A percentile compares a stretch with the other conserved stretches of the same genome.
Evolutionary conservation across 2,329 filamentous ascomycete genomes (phyloP).

Genomic region (Blumeriella jaapii): DNA sequence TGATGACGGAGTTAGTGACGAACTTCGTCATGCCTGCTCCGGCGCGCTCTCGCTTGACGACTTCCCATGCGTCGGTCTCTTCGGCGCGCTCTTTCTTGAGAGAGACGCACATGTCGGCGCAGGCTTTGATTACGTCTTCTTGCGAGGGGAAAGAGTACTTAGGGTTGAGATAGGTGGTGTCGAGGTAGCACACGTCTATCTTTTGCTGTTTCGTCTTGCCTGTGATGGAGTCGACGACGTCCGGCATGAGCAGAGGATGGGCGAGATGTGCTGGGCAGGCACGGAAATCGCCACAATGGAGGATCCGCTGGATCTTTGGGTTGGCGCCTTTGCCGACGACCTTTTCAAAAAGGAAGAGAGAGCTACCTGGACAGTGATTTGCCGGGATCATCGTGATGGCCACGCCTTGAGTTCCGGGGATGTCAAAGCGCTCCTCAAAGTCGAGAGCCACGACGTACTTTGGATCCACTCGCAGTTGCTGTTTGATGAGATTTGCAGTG

Average conservation of each 20-base stretch:
- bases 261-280: conserved; percentile 75
- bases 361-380: conserved; percentile 94
- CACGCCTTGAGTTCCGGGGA: conserved; percentile 73
- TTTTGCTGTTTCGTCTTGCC: conserved; percentile 69
- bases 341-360: conserved; percentile 88
- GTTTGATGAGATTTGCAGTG: conserved; percentile 78
- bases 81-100: conserved; percentile 55
- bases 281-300: conserved; percentile 94
- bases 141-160: conserved; percentile 92
- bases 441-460: conserved; percentile 79
- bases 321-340: conserved; percentile 46
- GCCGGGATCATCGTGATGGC: conserved; percentile 89
- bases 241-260: conserved; percentile 71
- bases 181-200: conserved; percentile 91
- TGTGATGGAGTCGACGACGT: conserved; percentile 56
- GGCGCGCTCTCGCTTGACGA: conserved; percentile 41
- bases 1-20: conserved; percentile 31
- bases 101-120: conserved; percentile 75
- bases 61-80: conserved; percentile 43
- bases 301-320: conserved; percentile 59
- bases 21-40: conserved; percentile 53
- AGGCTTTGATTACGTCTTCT: conserved; percentile 74
- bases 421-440: conserved; percentile 68
- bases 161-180: conserved; percentile 93
- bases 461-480: conserved; percentile 73